These are phyloP conservation scores for Apostasia shenzhenica DNA, from an alignment of 106 monocot species.

Conservation along the genomic window DNA sequence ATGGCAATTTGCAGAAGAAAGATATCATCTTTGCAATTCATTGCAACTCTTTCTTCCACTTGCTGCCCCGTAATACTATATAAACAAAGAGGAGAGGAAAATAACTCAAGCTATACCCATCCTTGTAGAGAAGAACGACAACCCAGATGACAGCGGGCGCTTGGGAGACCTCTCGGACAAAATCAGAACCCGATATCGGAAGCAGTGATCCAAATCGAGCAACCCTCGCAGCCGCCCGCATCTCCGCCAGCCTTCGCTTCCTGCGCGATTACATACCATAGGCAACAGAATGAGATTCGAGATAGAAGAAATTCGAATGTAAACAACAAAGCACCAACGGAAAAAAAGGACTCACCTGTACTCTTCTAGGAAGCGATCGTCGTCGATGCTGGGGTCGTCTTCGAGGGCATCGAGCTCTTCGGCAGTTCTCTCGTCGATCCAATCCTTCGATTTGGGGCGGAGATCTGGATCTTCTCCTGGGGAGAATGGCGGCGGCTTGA, in stretches of 20 bases:
- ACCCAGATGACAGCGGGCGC: constrained; percentile 57
- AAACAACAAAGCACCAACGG: neutral
- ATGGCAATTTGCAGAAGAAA: no score
- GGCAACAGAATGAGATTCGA: neutral
- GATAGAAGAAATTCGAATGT: neutral
- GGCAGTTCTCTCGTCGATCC: constrained; percentile 63
- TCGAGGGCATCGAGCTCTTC: constrained; percentile 90
- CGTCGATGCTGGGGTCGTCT: constrained; percentile 72
- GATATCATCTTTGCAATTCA: no score
- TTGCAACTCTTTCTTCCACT: no score
- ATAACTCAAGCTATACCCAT: constrained; percentile 25
- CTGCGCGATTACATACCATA: constrained; percentile 18
- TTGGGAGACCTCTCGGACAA: constrained; percentile 64
- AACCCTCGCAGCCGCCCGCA: constrained; percentile 53
- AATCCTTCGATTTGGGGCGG: constrained; percentile 53
- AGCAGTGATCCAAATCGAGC: constrained; percentile 49
- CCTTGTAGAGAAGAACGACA: constrained; percentile 68
- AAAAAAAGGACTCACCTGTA: constrained; percentile 41
- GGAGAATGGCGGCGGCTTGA: constrained; percentile 67
- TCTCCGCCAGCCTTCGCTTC: constrained; percentile 78
- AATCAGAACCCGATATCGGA: constrained; percentile 50
- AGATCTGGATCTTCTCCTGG: constrained; percentile 54
- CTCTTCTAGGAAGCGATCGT: constrained; percentile 89
- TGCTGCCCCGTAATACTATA: no score
- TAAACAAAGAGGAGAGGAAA: no score